A percentile compares a stretch with the other conserved stretches of the same genome.
Conservation (phyloP, 2,329 filamentous ascomycete species). For the Alternaria infectoria region DNA sequence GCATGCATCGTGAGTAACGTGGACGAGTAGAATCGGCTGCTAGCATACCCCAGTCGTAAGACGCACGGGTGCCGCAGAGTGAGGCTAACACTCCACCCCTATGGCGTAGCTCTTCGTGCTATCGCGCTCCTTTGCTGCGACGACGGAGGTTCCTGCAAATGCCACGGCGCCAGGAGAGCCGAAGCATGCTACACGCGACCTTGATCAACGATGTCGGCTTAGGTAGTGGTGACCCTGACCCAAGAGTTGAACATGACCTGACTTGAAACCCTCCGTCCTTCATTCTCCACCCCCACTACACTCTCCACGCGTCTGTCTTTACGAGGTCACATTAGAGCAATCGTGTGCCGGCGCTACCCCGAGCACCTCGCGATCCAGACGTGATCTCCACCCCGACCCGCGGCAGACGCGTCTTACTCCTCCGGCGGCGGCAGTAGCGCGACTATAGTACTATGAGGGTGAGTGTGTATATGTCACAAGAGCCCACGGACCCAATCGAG, state of each 20-base stretch:
- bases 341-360: constrained; percentile 31
- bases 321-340: constrained; percentile 29
- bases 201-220: constrained; percentile 19
- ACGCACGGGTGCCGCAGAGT: constrained; percentile 33
- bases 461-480: constrained; percentile 41
- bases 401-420: constrained; percentile 24
- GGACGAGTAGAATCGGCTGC: constrained; percentile 38
- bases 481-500: constrained; percentile 10
- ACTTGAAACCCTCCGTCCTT: constrained; percentile 33
- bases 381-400: constrained; percentile 19
- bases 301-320: constrained; percentile 25
- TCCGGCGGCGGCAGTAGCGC: constrained; percentile 28
- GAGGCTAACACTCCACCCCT: constrained; percentile 39
- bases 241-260: constrained; percentile 20
- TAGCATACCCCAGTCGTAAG: constrained; percentile 25
- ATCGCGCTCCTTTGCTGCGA: constrained; percentile 35
- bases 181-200: constrained; percentile 26
- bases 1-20: constrained; percentile 37
- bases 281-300: constrained; percentile 36
- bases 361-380: constrained; percentile 10
- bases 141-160: constrained; percentile 22
- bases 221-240: constrained; percentile 19
- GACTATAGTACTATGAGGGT: constrained; percentile 43
- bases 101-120: constrained; percentile 36
- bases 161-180: constrained; percentile 20